These are phyloP conservation scores for Flaveria brownii DNA, from an alignment of 129 eudicot genomes.

Conservation along the genomic window DNA sequence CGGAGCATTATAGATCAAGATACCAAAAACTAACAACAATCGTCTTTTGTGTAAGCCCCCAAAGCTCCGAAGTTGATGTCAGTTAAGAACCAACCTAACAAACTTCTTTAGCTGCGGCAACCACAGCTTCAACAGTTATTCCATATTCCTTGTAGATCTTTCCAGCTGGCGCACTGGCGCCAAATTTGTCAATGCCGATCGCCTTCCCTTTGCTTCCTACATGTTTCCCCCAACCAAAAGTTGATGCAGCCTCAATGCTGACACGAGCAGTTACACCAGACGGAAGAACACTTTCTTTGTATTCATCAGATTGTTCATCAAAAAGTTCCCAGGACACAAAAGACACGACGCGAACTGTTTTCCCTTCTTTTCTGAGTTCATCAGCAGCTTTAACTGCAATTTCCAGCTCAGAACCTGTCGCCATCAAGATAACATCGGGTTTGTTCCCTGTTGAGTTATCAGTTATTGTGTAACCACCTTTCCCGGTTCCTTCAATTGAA, in stretches of 20 bases:
- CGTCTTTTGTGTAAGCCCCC: no score
- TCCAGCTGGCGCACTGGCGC: conserved; percentile 95
- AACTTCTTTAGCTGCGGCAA: conserved; percentile 72
- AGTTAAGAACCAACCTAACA: conserved; percentile 14
- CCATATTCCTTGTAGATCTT: conserved; percentile 89
- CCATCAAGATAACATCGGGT: conserved; percentile 83
- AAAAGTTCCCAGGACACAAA: conserved; percentile 89
- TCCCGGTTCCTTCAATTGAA: conserved; percentile 80
- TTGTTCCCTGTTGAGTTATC: conserved; percentile 81
- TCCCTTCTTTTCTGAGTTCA: conserved; percentile 95
- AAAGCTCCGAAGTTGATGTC: no score
- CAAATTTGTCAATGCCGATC: conserved; percentile 81
- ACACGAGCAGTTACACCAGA: conserved; percentile 81
- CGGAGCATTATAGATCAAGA: conserved; percentile 32
- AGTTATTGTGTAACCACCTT: conserved; percentile 80
- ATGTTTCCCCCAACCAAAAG: conserved; percentile 78
- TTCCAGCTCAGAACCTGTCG: conserved; percentile 87
- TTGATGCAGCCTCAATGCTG: conserved; percentile 89
- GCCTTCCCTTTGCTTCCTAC: conserved; percentile 83
- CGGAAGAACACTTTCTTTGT: conserved; percentile 89
- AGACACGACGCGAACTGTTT: conserved; percentile 89
- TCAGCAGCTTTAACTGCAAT: conserved; percentile 90
- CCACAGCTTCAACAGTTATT: conserved; percentile 75
- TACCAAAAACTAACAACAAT: conserved; percentile 12
- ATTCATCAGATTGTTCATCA: conserved; percentile 72